Base-by-base conservation (phyloP, 2,329 filamentous ascomycete genomes). In the Epichloe sylvatica region DNA sequence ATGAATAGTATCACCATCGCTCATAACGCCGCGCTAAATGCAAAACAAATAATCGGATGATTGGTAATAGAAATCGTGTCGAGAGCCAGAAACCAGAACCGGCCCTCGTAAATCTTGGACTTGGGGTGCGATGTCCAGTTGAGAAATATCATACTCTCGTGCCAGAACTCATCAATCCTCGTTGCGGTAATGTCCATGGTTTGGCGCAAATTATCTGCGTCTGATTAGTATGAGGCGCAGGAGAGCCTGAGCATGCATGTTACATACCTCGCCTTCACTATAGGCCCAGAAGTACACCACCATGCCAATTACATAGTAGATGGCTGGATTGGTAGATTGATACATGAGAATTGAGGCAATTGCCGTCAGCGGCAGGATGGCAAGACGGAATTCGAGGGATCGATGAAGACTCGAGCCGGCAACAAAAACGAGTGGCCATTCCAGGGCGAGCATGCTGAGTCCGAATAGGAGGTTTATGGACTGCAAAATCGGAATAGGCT, bases 281-380 rank as follows among this genome's bases (percentile, higher is more conserved):
- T 94, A 97, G 1, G 87, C 92, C 90, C 90, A 96, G 60, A 97
- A 95, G 67, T 97, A 98, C 13, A 92, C 83, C 7, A 72, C 74
- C 70, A 94, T 82, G 19, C 84, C 91, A 54, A 96, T 78, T 25
- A 94, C 64, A 64, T 97, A 96, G 70, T 97, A 98, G 47, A 97
- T 70, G 4, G 87, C 92, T 3, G 91, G 76, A 64, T 98, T 94
- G 30, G 90, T 95, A 51, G 81, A 86, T 67, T 97, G 92, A 65
- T 98, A 98, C 54, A 95, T 72, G 54, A 98, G 73, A 30, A 83
- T 74, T 5, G 86, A 81, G 19, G 82, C 73, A 40, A 97, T 72
- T 8, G 84, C 80, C 42, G 81, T 81, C 53, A 97, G 70, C 3
- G 92, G 92, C 50, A 95, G 79, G 49, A 94, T 70, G 52, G 92